Evolutionary conservation across 345 rosid genomes (phyloP).

Genomic region (Melaleuca quinquenervia): DNA sequence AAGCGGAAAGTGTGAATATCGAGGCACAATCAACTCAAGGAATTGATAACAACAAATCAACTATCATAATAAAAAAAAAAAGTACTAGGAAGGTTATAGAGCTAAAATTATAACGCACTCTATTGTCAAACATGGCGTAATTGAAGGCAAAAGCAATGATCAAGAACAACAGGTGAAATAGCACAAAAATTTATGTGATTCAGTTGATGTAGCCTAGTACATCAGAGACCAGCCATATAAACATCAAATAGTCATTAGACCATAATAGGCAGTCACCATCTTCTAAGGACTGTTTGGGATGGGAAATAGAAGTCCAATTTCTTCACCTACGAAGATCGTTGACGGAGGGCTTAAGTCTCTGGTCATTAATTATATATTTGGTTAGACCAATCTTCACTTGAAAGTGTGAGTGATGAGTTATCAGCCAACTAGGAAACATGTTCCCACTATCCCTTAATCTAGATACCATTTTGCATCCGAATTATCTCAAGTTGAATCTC

Average conservation of each 20-base stretch:
- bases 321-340: not conserved
- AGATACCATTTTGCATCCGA: not conserved
- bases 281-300: not conserved
- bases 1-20: not conserved
- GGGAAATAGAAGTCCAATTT: not conserved
- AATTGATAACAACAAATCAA: not conserved
- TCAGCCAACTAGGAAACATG: not conserved
- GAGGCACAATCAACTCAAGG: not conserved
- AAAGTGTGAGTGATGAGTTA: not conserved
- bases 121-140: not conserved
- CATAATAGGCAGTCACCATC: not conserved
- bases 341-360: not conserved
- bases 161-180: not conserved
- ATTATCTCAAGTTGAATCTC: not conserved
- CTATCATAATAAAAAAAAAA: not conserved
- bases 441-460: not conserved
- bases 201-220: rapidly evolving
- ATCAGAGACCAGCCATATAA: rapidly evolving
- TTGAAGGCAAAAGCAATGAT: not conserved
- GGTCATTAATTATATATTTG: not conserved
- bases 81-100: too few species aligned
- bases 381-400: not conserved
- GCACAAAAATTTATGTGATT: not conserved
- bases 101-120: too few species aligned
- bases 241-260: not conserved